Evolutionary conservation across 2,329 filamentous ascomycete species (phyloP), one percentile per base, ranked within the genome.

Genomic region (Scolecobasidium constrictum): DNA sequence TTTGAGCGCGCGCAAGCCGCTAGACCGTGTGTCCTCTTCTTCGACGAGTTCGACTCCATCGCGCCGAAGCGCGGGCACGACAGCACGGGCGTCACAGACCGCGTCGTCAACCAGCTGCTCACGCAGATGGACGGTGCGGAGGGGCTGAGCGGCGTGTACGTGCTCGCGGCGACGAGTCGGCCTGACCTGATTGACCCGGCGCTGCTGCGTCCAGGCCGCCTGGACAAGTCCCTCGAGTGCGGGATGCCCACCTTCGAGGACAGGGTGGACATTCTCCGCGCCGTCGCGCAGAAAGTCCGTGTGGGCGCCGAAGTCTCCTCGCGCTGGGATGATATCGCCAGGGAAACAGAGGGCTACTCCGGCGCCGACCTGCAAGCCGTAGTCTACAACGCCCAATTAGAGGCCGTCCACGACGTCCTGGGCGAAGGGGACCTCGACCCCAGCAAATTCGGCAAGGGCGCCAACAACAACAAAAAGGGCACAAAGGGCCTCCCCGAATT

Each of bases 101-200:
- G 93, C 28, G 93, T 98, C 0, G 92, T 98, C 52, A 98, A 98
- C 60, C 93, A 98, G 68, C 78, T 98, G 45, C 74, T 98, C 9
- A 98, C 93, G 1, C 90, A 96, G 61, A 98, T 98, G 92, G 92
- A 98, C 56, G 92, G 92, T 56, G 92, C 92, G 1, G 93, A 98
- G 62, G 93, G 92, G 0, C 66, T 98, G 4, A 87, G 82, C 1
- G 92, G 92, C 2, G 93, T 98, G 0, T 98, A 98, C 53, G 92
- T 98, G 4, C 75, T 98, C 3, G 93, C 93, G 17, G 93, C 92
- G 1, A 98, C 92, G 0, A 90, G 83, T 1, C 72, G 93, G 4
- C 93, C 93, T 0, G 93, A 98, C 60, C 67, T 98, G 12, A 96
- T 98, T 47, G 92, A 98, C 57, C 90, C 93, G 11, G 92, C 92